phyloP scores from a whole-genome alignment of 805 yeast genomes.

The Ogataea siamensis region DNA sequence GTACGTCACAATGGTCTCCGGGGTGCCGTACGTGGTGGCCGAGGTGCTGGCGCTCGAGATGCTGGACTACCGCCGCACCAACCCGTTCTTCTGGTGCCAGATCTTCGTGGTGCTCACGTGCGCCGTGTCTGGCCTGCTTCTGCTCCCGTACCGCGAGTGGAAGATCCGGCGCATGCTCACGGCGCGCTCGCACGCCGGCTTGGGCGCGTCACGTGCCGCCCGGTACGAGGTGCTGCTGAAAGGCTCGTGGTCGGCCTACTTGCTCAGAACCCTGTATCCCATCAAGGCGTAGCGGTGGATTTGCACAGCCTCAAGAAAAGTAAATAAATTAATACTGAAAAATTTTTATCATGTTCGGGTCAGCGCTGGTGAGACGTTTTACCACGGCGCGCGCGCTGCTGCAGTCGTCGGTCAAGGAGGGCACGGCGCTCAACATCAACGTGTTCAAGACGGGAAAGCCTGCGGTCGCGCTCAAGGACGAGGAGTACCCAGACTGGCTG shows the following conservation, averaged over 20 bases:
- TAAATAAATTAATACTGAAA: slow-evolving; percentile 3
- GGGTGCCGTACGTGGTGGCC: slow-evolving; percentile 32
- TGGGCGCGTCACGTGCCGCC: slow-evolving; percentile 11
- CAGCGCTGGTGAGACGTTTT: slow-evolving; percentile 20
- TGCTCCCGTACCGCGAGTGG: slow-evolving; percentile 55
- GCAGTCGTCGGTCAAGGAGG: slow-evolving; percentile 60
- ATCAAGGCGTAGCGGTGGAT: slow-evolving; percentile 21
- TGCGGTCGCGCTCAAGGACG: slow-evolving; percentile 82
- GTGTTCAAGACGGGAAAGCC: slow-evolving; percentile 80
- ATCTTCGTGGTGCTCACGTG: slow-evolving; percentile 53
- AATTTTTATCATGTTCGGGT: slow-evolving; percentile 5
- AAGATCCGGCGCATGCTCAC: slow-evolving; percentile 43
- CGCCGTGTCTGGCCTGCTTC: slow-evolving; percentile 40
- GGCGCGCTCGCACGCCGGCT: slow-evolving; percentile 18
- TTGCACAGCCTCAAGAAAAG: slow-evolving; percentile 5
- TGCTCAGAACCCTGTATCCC: slow-evolving; percentile 29
- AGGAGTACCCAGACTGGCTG: slow-evolving; percentile 92
- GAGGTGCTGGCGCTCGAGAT: slow-evolving; percentile 35
- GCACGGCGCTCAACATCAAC: slow-evolving; percentile 70
- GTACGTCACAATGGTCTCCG: slow-evolving; percentile 27
- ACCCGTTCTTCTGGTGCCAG: slow-evolving; percentile 60
- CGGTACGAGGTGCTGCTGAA: slow-evolving; percentile 19
- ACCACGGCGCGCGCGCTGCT: slow-evolving; percentile 18
- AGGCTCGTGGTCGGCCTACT: slow-evolving; percentile 10
- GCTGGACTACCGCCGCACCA: slow-evolving; percentile 23